Evolutionary conservation across 2,329 filamentous ascomycete genomes (phyloP).

Genomic region (Fusarium liriodendri): DNA sequence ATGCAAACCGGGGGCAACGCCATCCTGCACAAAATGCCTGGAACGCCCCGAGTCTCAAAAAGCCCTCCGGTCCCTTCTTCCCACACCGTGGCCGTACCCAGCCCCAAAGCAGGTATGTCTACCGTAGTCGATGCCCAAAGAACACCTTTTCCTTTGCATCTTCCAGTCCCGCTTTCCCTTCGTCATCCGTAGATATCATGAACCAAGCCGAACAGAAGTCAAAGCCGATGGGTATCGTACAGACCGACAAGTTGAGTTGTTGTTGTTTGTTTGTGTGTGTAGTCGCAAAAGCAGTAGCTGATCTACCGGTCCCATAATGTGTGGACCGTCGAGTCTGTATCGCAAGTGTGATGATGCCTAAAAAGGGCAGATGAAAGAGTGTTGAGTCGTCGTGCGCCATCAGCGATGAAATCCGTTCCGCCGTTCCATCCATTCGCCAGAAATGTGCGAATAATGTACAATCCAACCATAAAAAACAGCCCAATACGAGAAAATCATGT

Average conservation of each 20-base stretch:
- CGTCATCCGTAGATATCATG: slow-evolving; percentile 46
- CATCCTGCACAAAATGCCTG: slow-evolving; percentile 41
- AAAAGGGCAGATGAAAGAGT: slow-evolving; percentile 30
- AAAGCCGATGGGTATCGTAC: slow-evolving; percentile 47
- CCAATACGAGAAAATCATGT: slow-evolving; percentile 48
- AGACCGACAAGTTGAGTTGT: slow-evolving; percentile 39
- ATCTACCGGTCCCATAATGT: slow-evolving; percentile 23
- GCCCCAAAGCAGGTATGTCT: slow-evolving; percentile 41
- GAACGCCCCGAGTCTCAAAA: slow-evolving; percentile 42
- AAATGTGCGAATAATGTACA: slow-evolving; percentile 56
- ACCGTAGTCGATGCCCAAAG: slow-evolving; percentile 42
- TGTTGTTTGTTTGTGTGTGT: slow-evolving; percentile 31
- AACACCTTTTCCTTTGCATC: slow-evolving; percentile 38
- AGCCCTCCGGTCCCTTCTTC: slow-evolving; percentile 28
- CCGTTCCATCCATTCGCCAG: slow-evolving; percentile 52
- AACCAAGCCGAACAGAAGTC: slow-evolving; percentile 47
- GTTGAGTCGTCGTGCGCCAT: slow-evolving; percentile 44
- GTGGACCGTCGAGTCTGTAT: slow-evolving; percentile 35
- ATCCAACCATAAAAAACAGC: slow-evolving; percentile 52
- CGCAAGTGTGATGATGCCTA: slow-evolving; percentile 23
- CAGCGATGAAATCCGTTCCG: slow-evolving; percentile 49
- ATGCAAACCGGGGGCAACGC: slow-evolving; percentile 41
- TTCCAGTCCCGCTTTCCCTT: slow-evolving; percentile 42
- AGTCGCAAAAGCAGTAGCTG: slow-evolving; percentile 39
- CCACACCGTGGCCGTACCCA: slow-evolving; percentile 36